Base-by-base conservation (phyloP, 495 filamentous ascomycete genomes). In the Thozetella sp. region DNA sequence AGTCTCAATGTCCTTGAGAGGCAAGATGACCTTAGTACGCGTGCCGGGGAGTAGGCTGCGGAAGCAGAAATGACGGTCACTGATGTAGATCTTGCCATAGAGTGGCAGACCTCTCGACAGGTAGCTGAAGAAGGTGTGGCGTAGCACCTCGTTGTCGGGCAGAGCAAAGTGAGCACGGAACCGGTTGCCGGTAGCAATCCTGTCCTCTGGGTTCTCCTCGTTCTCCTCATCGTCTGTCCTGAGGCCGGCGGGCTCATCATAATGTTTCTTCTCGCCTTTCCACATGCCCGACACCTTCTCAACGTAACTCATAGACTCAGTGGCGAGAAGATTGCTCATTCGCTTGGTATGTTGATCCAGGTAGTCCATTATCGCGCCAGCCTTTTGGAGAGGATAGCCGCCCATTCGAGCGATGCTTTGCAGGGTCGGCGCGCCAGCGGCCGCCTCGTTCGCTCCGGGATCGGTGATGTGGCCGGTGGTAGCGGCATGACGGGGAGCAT, bases 281-380 rank as follows among this genome's bases (percentile, higher is more conserved):
- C 95, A 96, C 91, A 98, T 98, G 37, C 93, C 95, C 2, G 93
- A 97, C 0, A 98, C 93, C 68, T 97, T 97, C 65, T 96, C 94
- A 25, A 97, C 87, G 70, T 99, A 99, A 19, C 92, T 92, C 92
- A 97, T 98, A 1, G 95, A 96, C 67, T 97, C 93, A 2, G 90
- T 91, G 26, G 96, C 93, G 22, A 99, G 70, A 24, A 97, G 79
- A 57, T 77, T 92, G 59, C 92, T 93, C 88, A 98, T 93, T 40
- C 87, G 85, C 57, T 89, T 90, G 17, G 80, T 76, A 17, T 88
- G 86, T 56, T 81, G 87, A 66, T 88, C 90, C 65, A 98, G 76
- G 69, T 91, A 97, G 19, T 87, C 91, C 22, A 93, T 93, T 73
- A 97, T 83, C 3, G 89, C 88, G 23, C 91, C 90, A 15, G 94